Evolutionary conservation across 2,329 filamentous ascomycete genomes (phyloP).

Genomic region (Penicillium olsonii): DNA sequence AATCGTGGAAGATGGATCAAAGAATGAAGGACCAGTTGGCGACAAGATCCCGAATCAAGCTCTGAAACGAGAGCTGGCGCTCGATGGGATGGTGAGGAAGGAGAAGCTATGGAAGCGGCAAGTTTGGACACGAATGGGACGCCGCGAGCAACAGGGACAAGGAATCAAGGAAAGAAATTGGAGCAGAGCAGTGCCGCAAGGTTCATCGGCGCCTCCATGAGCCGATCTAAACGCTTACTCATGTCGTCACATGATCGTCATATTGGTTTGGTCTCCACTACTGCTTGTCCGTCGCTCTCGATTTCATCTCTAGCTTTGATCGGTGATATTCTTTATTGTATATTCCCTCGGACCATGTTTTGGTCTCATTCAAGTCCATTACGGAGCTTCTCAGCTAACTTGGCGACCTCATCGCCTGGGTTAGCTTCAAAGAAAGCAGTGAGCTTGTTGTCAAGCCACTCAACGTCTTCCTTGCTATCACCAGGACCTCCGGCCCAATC

Average conservation of each 20-base stretch:
- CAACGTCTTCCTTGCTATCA: conserved; percentile 68
- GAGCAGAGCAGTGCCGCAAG: conserved; percentile 10
- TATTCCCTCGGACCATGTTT: no score
- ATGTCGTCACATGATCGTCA: conserved; percentile 18
- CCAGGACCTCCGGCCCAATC: conserved; percentile 70
- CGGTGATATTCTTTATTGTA: background rate
- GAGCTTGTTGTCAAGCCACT: conserved; percentile 69
- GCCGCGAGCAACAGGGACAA: background rate
- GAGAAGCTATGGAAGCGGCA: background rate
- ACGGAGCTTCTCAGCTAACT: conserved; percentile 7
- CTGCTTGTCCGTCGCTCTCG: no score
- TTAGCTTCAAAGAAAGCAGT: conserved; percentile 51
- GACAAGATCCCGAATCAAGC: conserved; percentile 1
- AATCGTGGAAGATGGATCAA: conserved; percentile 17
- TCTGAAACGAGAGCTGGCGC: background rate
- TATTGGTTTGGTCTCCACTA: background rate
- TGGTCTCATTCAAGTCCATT: background rate
- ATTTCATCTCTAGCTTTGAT: no score
- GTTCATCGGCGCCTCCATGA: conserved; percentile 14
- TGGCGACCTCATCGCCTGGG: background rate
- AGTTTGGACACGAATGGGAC: background rate
- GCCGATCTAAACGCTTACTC: conserved; percentile 20
- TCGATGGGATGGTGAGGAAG: background rate
- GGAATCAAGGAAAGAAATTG: conserved; percentile 7
- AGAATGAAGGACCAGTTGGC: conserved; percentile 7